Percentiles rank a stretch among this genome's conserved stretches.
Evolutionary conservation across 2,329 filamentous ascomycete species (phyloP).

Genomic region (Pseudogymnoascus sp.): DNA sequence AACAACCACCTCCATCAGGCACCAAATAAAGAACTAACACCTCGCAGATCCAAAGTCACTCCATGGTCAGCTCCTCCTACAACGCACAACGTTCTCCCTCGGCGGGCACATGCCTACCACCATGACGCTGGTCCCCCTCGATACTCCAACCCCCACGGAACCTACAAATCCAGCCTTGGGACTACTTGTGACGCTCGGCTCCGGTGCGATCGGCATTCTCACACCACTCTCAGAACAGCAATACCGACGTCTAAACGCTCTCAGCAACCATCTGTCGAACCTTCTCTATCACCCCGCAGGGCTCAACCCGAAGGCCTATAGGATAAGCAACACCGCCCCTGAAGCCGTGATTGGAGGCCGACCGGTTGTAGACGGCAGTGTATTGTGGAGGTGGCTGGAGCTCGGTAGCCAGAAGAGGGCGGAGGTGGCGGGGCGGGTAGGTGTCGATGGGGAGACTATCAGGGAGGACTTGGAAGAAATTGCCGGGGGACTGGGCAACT

Average conservation of each 20-base stretch:
- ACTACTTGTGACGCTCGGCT: constrained; percentile 63
- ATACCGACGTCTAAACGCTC: constrained; percentile 74
- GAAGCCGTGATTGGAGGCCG: constrained; percentile 35
- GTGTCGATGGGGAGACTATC: constrained; percentile 57
- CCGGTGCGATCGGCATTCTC: constrained; percentile 68
- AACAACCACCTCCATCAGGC: constrained; percentile 19
- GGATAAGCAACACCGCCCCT: constrained; percentile 49
- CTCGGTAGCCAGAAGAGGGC: constrained; percentile 55
- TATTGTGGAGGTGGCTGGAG: constrained; percentile 68
- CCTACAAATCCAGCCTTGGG: constrained; percentile 32
- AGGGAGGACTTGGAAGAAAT: constrained; percentile 59
- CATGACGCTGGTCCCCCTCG: constrained; percentile 67
- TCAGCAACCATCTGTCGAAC: constrained; percentile 71
- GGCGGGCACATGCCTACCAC: constrained; percentile 67
- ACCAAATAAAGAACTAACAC: constrained; percentile 12
- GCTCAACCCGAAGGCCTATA: constrained; percentile 74
- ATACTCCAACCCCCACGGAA: constrained; percentile 37
- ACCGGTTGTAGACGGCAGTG: constrained; percentile 59
- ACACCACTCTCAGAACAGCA: constrained; percentile 68
- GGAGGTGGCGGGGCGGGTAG: constrained; percentile 68
- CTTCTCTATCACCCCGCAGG: constrained; percentile 69
- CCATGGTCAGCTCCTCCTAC: constrained; percentile 77
- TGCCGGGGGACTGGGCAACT: constrained; percentile 52
- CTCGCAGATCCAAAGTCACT: constrained; percentile 78
- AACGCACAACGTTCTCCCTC: constrained; percentile 78